phyloP scores from a whole-genome alignment of 148 eudicot species.

The Cornus controversa region DNA sequence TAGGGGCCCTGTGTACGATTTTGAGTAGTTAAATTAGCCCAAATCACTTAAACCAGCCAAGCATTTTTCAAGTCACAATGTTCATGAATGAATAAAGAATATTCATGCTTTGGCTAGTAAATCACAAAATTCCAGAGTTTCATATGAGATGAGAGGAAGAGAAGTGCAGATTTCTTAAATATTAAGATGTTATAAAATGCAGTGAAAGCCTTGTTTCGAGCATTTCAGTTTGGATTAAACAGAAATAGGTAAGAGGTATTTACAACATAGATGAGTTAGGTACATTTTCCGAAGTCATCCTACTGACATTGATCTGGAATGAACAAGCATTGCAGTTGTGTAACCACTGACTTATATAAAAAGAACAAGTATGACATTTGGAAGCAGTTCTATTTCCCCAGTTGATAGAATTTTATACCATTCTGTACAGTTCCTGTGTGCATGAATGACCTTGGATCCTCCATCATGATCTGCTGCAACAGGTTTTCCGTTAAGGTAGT shows the following conservation, averaged over 20 bases:
- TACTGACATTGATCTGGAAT: background rate
- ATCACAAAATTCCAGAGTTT: background rate
- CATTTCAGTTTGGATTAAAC: background rate
- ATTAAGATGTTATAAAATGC: no score
- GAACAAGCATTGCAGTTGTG: background rate
- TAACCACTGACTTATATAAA: background rate
- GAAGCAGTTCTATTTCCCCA: background rate
- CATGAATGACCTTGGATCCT: slow-evolving; percentile 51
- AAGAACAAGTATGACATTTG: background rate
- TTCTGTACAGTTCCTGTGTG: slow-evolving; percentile 78
- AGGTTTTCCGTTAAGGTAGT: slow-evolving; percentile 67
- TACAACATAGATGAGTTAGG: background rate
- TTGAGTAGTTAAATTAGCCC: background rate
- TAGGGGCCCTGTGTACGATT: slow-evolving; percentile 77
- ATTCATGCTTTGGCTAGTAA: background rate
- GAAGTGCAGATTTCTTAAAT: background rate
- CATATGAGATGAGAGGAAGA: background rate
- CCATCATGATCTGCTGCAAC: slow-evolving; percentile 46
- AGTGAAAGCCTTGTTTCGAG: background rate
- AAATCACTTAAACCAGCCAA: background rate
- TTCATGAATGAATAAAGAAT: background rate
- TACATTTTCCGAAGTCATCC: background rate
- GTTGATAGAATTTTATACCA: slow-evolving; percentile 46
- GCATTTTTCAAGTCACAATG: background rate
- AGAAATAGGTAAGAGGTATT: no score